Conservation (phyloP, 345 rosid genomes). For the Euphorbia lathyris region DNA sequence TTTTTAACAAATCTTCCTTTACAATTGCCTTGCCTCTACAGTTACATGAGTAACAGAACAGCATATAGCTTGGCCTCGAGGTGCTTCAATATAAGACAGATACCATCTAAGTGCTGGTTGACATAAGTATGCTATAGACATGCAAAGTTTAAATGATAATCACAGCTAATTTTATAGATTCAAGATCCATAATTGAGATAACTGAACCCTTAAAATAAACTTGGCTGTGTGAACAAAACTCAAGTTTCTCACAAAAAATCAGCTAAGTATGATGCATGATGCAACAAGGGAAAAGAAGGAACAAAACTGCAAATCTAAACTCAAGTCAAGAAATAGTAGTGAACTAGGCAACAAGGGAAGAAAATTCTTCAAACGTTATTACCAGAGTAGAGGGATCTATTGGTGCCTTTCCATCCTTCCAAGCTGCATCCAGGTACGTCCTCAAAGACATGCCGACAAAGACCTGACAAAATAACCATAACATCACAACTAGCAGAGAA, state of each 20-base stretch:
- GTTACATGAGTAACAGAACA: background rate
- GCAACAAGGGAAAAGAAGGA: background rate
- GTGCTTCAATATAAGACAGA: background rate
- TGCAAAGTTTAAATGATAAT: background rate
- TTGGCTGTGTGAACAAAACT: background rate
- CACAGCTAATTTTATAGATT: background rate
- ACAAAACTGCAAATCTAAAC: background rate
- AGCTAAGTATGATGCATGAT: background rate
- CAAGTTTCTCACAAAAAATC: background rate
- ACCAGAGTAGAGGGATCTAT: constrained; percentile 96
- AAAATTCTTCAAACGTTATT: constrained; percentile 15
- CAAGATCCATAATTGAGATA: background rate
- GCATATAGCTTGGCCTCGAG: background rate
- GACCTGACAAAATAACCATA: constrained; percentile 43
- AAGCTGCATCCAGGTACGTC: constrained; percentile 95
- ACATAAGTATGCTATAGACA: background rate
- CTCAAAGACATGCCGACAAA: constrained; percentile 97
- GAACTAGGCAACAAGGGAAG: constrained; percentile 1
- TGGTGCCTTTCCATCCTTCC: constrained; percentile 98
- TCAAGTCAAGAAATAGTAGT: constrained; percentile 1
- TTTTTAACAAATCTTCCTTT: background rate
- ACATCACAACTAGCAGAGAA: background rate
- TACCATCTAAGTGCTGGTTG: background rate
- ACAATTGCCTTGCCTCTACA: background rate
- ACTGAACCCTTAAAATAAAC: background rate